These are phyloP conservation scores for Agaricus subrufescens DNA, from an alignment of 768 basidiomycete genomes.

Conservation along the genomic window DNA sequence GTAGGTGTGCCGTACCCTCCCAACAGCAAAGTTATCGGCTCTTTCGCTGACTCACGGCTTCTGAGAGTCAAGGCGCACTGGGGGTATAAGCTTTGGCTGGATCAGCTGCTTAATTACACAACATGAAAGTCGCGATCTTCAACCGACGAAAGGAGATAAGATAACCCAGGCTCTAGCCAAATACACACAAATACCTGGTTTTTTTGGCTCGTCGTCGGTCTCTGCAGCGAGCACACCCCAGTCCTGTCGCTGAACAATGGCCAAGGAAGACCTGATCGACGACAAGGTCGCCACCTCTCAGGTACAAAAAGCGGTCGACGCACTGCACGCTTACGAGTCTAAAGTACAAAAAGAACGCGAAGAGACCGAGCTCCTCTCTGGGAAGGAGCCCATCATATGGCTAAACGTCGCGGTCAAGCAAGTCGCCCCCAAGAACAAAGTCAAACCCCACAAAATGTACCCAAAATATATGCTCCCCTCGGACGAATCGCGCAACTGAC, in stretches of 20 bases:
- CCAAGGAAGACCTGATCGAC: constrained; percentile 57
- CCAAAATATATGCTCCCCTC: not conserved
- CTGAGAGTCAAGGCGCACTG: too few species aligned
- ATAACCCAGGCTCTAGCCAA: constrained; percentile 1
- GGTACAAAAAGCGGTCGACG: constrained; percentile 72
- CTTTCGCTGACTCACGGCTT: too few species aligned
- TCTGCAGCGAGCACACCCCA: not conserved
- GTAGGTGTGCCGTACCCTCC: too few species aligned
- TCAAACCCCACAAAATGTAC: constrained; percentile 85
- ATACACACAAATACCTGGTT: not conserved
- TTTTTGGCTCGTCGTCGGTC: not conserved
- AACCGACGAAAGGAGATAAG: not conserved
- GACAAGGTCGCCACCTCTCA: constrained; percentile 66
- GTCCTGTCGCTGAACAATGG: constrained; percentile 26
- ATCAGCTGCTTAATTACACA: too few species aligned
- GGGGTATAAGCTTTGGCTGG: too few species aligned
- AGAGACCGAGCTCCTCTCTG: constrained; percentile 69
- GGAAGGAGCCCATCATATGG: constrained; percentile 86
- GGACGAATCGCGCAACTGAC: not conserved
- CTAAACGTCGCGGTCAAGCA: constrained; percentile 84
- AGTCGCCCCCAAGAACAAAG: constrained; percentile 65
- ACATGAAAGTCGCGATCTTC: not conserved
- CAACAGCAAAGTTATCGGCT: too few species aligned
- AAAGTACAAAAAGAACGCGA: constrained; percentile 62
- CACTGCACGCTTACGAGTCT: constrained; percentile 67